phyloP scores from a whole-genome alignment of 2,329 filamentous ascomycete genomes.

The Alternaria rosae region DNA sequence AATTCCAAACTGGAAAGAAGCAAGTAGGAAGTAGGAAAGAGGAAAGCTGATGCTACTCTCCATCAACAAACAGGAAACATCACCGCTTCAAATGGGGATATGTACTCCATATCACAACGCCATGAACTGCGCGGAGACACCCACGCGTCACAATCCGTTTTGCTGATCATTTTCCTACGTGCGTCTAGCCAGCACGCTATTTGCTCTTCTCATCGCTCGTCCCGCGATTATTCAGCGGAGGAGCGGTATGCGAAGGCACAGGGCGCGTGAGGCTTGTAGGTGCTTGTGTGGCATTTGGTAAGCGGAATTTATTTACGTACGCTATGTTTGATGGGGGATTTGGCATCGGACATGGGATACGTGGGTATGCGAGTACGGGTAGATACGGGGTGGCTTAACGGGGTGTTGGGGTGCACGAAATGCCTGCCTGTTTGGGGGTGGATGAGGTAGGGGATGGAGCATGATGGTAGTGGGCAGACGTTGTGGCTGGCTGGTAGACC shows the following conservation, averaged over 20 bases:
- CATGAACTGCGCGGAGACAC: not conserved
- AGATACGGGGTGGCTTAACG: not conserved
- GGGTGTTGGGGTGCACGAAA: not conserved
- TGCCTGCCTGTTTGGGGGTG: not conserved
- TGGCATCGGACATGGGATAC: not conserved
- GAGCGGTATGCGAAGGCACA: not conserved
- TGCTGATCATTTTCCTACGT: constrained; percentile 1
- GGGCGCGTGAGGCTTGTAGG: not conserved
- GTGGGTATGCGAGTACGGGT: not conserved
- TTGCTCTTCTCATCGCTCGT: constrained; percentile 13
- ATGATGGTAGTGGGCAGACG: not conserved
- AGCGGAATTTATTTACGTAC: constrained; percentile 1
- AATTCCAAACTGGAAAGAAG: not conserved
- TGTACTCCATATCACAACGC: constrained; percentile 5
- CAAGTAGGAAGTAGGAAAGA: not conserved
- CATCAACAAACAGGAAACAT: not conserved
- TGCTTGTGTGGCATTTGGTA: not conserved
- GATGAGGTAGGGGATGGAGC: not conserved
- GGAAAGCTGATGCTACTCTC: not conserved
- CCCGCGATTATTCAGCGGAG: constrained; percentile 11
- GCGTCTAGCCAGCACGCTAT: not conserved
- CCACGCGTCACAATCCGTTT: not conserved
- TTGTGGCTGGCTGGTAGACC: not conserved
- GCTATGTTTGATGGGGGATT: not conserved
- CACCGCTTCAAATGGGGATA: constrained; percentile 5